These are phyloP conservation scores for Penicillium vulpinum DNA, from an alignment of 2,329 filamentous ascomycete genomes.

Conservation along the genomic window DNA sequence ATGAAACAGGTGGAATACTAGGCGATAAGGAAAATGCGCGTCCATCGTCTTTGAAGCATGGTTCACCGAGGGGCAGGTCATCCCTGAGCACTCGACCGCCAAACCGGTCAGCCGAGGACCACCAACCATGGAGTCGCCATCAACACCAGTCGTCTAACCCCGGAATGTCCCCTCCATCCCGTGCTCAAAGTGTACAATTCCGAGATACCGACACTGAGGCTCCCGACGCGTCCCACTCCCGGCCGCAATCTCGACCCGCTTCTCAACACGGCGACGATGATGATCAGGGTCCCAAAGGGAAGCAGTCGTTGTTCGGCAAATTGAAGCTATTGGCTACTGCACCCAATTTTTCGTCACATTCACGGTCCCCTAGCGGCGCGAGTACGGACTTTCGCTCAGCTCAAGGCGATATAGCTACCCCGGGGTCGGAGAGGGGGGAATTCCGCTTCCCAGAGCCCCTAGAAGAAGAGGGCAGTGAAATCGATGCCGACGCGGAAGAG, in stretches of 20 bases:
- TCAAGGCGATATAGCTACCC: conserved; percentile 44
- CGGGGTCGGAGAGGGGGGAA: conserved; percentile 51
- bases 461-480: conserved; percentile 65
- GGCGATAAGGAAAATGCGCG: conserved; percentile 16
- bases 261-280: conserved; percentile 55
- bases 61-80: conserved; percentile 19
- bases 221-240: conserved; percentile 53
- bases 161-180: conserved; percentile 41
- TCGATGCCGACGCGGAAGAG: conserved; percentile 78
- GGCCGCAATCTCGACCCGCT: conserved; percentile 55
- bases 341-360: conserved; percentile 51
- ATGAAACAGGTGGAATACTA: conserved; percentile 4
- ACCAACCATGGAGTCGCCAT: conserved; percentile 23
- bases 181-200: conserved; percentile 74
- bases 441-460: conserved; percentile 57
- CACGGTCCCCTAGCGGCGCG: conserved; percentile 51
- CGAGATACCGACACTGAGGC: conserved; percentile 55
- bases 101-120: conserved; percentile 27
- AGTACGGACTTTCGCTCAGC: conserved; percentile 43
- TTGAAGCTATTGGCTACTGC: conserved; percentile 70
- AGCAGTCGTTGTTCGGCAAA: conserved; percentile 72
- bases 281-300: conserved; percentile 60
- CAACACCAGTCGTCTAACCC: conserved; percentile 27
- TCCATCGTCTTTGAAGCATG: conserved; percentile 18
- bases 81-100: conserved; percentile 28